Evolutionary conservation across 2,329 filamentous ascomycete species (phyloP).

Genomic region (Pseudocercospora fuligena): DNA sequence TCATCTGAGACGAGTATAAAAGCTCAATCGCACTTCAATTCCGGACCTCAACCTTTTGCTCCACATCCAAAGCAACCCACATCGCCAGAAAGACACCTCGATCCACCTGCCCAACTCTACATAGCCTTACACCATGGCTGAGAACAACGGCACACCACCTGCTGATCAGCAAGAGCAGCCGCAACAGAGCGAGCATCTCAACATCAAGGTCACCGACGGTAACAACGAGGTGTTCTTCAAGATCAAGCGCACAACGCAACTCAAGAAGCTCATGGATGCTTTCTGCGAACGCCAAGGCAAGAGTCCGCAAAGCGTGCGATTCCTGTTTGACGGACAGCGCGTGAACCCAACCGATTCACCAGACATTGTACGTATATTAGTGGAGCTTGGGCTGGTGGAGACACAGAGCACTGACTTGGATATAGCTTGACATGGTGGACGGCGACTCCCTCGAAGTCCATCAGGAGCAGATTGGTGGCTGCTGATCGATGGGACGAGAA

Average conservation of each 20-base stretch:
- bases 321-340: conserved; percentile 93
- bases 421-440: conserved; percentile 92
- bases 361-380: conserved; percentile 72
- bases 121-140: conserved; percentile 57
- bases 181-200: conserved; percentile 75
- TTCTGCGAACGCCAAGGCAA: conserved; percentile 98
- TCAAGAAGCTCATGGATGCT: conserved; percentile 97
- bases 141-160: conserved; percentile 42
- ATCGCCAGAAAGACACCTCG: conserved; percentile 7
- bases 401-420: not conserved
- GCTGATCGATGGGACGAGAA: conserved; percentile 17
- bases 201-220: conserved; percentile 99
- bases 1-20: conserved; percentile 27
- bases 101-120: conserved; percentile 44
- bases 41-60: conserved; percentile 13
- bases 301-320: conserved; percentile 79
- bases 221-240: conserved; percentile 99
- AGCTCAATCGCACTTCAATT: conserved; percentile 19
- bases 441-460: conserved; percentile 96
- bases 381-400: not conserved
- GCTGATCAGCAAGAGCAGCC: conserved; percentile 49
- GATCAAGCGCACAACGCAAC: conserved; percentile 94
- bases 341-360: conserved; percentile 90
- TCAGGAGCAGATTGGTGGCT: conserved; percentile 93
- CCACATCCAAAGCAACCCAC: conserved; percentile 14